These are phyloP conservation scores for Didymella pinodella DNA, from an alignment of 2,329 filamentous ascomycete genomes.

Conservation along the genomic window DNA sequence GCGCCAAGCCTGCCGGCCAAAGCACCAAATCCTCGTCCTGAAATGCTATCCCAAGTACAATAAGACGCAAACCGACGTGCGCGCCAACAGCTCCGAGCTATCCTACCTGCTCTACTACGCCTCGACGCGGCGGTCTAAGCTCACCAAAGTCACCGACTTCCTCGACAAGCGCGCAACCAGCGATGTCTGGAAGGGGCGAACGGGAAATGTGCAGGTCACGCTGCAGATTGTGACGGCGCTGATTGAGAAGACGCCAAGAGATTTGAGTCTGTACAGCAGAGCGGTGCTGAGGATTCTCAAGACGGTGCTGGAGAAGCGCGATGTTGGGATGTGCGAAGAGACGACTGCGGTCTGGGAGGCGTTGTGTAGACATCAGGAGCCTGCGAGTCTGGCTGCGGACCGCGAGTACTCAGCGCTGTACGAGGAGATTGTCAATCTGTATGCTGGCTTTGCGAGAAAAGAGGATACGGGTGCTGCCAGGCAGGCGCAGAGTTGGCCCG, in stretches of 20 bases:
- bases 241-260: conserved; percentile 90
- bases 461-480: conserved; percentile 37
- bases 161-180: conserved; percentile 91
- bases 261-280: conserved; percentile 85
- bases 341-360: conserved; percentile 85
- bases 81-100: conserved; percentile 94
- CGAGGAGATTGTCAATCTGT: conserved; percentile 79
- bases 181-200: conserved; percentile 87
- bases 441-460: conserved; percentile 80
- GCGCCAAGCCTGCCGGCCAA: conserved; percentile 76
- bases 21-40: conserved; percentile 94
- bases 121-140: conserved; percentile 90
- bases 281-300: conserved; percentile 86
- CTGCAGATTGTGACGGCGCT: conserved; percentile 90
- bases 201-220: conserved; percentile 93
- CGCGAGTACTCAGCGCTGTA: conserved; percentile 84
- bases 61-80: conserved; percentile 86
- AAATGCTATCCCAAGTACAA: conserved; percentile 96
- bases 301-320: conserved; percentile 81
- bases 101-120: conserved; percentile 98
- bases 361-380: conserved; percentile 89
- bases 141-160: conserved; percentile 94
- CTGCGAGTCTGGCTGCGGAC: conserved; percentile 83
- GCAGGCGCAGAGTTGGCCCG: conserved; percentile 68
- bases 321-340: conserved; percentile 92